Evolutionary conservation across 1,139 yeast genomes (phyloP).

Genomic region (Protomyces pachydermus): DNA sequence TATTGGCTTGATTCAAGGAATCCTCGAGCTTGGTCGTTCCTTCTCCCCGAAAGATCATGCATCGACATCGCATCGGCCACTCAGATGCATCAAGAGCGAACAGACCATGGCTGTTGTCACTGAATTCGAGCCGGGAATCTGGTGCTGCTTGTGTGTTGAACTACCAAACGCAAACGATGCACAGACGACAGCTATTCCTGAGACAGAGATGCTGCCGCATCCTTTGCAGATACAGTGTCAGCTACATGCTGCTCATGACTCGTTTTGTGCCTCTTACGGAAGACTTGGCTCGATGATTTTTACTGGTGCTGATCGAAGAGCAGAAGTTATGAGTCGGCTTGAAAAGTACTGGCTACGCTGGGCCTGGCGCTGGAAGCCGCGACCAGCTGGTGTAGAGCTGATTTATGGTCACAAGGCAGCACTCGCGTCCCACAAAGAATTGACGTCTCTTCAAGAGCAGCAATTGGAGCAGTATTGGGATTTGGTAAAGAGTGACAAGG

Average conservation of each 20-base stretch:
- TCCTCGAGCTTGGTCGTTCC: conserved; percentile 33
- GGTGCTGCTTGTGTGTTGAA: conserved; percentile 32
- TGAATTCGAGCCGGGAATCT: conserved; percentile 33
- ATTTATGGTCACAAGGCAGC: not conserved
- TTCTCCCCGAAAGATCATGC: not conserved
- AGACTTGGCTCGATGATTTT: not conserved
- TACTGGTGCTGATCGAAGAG: not conserved
- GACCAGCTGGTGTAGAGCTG: not conserved
- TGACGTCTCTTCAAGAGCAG: not conserved
- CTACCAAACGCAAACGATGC: not conserved
- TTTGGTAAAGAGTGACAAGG: not conserved
- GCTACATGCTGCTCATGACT: not conserved
- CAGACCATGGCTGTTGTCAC: conserved; percentile 31
- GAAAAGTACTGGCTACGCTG: not conserved
- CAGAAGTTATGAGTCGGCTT: not conserved
- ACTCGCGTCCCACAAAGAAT: not conserved
- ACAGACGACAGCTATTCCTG: not conserved
- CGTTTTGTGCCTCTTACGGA: conserved; percentile 2
- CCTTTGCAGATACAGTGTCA: conserved; percentile 1
- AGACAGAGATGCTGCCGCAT: not conserved
- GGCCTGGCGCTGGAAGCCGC: not conserved
- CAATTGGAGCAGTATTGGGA: not conserved
- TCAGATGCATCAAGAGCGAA: conserved; percentile 31
- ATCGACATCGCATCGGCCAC: conserved; percentile 15
- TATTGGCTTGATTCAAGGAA: conserved; percentile 34